Percentiles rank a stretch among this genome's conserved stretches.
Conservation (phyloP, 31 red algal species). For the Endocladia muricata region DNA sequence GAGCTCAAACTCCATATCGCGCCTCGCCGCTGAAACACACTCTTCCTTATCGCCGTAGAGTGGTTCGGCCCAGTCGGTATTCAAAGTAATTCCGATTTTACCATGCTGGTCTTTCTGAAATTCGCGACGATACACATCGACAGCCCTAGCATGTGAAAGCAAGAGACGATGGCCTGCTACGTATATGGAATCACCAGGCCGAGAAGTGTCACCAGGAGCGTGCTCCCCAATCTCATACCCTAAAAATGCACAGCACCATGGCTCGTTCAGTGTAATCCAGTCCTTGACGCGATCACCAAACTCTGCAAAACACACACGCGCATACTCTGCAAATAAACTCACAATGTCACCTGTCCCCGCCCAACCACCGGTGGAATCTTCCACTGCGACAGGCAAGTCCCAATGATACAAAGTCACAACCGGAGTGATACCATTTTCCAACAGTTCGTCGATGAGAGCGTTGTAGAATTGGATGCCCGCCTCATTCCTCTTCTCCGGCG, state of each 20-base stretch:
- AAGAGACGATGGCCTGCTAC: slow-evolving; percentile 54
- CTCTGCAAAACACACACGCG: slow-evolving; percentile 43
- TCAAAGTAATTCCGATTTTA: slow-evolving; percentile 55
- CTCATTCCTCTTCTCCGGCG: neutral
- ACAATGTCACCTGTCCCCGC: slow-evolving; percentile 1
- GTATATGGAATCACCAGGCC: slow-evolving; percentile 38
- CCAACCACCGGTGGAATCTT: slow-evolving; percentile 48
- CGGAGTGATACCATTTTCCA: slow-evolving; percentile 40
- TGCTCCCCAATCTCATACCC: slow-evolving; percentile 62
- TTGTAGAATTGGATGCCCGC: slow-evolving; percentile 57
- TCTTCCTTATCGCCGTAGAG: slow-evolving; percentile 12
- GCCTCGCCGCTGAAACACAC: slow-evolving; percentile 11
- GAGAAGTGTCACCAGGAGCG: slow-evolving; percentile 47
- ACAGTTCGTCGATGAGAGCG: slow-evolving; percentile 49
- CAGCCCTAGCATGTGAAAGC: slow-evolving; percentile 49
- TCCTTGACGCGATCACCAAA: slow-evolving; percentile 65
- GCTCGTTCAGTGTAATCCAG: slow-evolving; percentile 77
- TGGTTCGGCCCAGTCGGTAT: slow-evolving; percentile 49
- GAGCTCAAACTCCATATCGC: slow-evolving; percentile 50
- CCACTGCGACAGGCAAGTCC: slow-evolving; percentile 51
- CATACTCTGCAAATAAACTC: slow-evolving; percentile 43
- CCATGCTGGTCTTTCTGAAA: slow-evolving; percentile 35
- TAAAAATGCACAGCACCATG: slow-evolving; percentile 48
- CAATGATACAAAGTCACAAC: slow-evolving; percentile 71
- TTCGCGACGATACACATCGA: slow-evolving; percentile 27